Evolutionary conservation across 2,329 filamentous ascomycete genomes (phyloP).

Genomic region (Penicillium sp.): DNA sequence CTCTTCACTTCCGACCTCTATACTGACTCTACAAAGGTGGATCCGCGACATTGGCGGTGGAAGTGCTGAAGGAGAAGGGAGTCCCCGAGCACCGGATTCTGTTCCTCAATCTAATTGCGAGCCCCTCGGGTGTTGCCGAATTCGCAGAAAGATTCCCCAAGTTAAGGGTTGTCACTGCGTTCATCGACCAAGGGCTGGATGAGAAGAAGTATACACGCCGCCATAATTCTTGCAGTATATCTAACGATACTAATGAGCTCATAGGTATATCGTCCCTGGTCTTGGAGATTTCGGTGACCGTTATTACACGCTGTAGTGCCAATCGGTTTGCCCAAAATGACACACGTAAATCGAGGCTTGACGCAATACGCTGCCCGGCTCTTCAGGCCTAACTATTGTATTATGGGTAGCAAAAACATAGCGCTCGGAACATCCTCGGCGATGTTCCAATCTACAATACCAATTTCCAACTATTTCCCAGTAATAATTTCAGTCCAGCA

Average conservation of each 20-base stretch:
- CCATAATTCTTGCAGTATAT: background rate
- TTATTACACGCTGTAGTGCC: slow-evolving; percentile 81
- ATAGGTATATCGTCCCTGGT: slow-evolving; percentile 91
- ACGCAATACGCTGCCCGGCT: background rate
- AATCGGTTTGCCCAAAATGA: background rate
- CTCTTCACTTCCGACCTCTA: background rate
- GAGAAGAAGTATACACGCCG: slow-evolving; percentile 81
- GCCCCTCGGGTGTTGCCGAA: slow-evolving; percentile 85
- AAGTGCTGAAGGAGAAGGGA: slow-evolving; percentile 85
- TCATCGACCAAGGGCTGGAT: slow-evolving; percentile 94
- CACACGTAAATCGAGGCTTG: slow-evolving; percentile 5
- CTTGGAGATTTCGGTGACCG: slow-evolving; percentile 94
- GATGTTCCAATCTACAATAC: background rate
- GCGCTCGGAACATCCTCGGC: background rate
- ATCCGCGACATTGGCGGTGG: slow-evolving; percentile 94
- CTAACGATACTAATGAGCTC: slow-evolving; percentile 18
- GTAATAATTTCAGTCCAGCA: background rate
- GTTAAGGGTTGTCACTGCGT: slow-evolving; percentile 89
- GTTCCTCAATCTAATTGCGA: slow-evolving; percentile 97
- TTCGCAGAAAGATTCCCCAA: slow-evolving; percentile 90
- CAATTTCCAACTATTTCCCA: background rate
- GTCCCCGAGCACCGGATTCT: slow-evolving; percentile 94
- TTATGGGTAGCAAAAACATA: background rate
- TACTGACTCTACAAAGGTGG: slow-evolving; percentile 64
- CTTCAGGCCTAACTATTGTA: slow-evolving; percentile 5